Conservation (phyloP, 1,139 yeast genomes). For the Hansenula sp. region DNA sequence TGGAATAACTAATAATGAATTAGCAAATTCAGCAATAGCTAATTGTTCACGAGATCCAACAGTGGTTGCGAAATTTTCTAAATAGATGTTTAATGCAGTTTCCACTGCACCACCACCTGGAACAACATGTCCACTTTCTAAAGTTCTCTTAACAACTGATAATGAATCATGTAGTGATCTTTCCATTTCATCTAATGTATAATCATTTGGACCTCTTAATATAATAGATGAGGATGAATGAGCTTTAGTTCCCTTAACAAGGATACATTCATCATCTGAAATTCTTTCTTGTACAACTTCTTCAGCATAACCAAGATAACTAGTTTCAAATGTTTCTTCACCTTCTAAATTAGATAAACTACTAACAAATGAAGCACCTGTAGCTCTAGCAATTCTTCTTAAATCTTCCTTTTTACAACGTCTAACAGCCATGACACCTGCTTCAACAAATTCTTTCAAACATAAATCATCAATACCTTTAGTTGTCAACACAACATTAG, state of each 20-base stretch:
- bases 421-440: slow-evolving; percentile 96
- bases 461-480: slow-evolving; percentile 98
- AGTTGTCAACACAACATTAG: slow-evolving; percentile 93
- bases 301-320: slow-evolving; percentile 85
- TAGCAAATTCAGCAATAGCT: slow-evolving; percentile 97
- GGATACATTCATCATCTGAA: slow-evolving; percentile 95
- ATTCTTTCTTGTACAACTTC: slow-evolving; percentile 89
- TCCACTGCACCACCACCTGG: slow-evolving; percentile 99
- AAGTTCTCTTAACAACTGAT: slow-evolving; percentile 91
- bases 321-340: slow-evolving; percentile 90
- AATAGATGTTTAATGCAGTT: slow-evolving; percentile 87
- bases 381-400: slow-evolving; percentile 94
- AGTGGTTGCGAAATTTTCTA: slow-evolving; percentile 96
- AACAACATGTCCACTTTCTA: slow-evolving; percentile 91
- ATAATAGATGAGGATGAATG: slow-evolving; percentile 91
- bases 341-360: slow-evolving; percentile 95
- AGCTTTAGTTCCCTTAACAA: slow-evolving; percentile 89
- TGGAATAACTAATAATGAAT: slow-evolving; percentile 85
- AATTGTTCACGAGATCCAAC: slow-evolving; percentile 97
- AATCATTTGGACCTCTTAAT: slow-evolving; percentile 94
- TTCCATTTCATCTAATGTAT: slow-evolving; percentile 97
- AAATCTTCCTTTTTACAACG: slow-evolving; percentile 96
- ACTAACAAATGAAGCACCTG: slow-evolving; percentile 89
- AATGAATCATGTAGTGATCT: slow-evolving; percentile 93
- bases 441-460: slow-evolving; percentile 91